phyloP scores from a whole-genome alignment of 179 eudicot species.

The Silene coronaria region DNA sequence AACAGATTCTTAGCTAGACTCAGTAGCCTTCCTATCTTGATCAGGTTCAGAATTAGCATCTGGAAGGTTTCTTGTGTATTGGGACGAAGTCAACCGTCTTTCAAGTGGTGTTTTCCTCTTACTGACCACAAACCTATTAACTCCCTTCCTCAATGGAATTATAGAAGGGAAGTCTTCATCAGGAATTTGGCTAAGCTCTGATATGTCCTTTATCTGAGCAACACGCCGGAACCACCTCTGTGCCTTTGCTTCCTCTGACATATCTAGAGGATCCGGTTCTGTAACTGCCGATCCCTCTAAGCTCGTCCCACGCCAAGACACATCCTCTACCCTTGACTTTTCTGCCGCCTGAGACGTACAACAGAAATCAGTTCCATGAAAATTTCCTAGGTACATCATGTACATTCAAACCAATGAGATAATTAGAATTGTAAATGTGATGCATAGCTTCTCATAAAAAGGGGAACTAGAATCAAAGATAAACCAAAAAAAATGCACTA shows the following conservation, averaged over 20 bases:
- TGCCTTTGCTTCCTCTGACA: slow-evolving; percentile 97
- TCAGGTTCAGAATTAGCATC: slow-evolving; percentile 40
- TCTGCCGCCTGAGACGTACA: slow-evolving; percentile 17
- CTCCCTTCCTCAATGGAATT: slow-evolving; percentile 96
- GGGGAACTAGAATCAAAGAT: too few relatives aligned
- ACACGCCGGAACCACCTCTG: slow-evolving; percentile 87
- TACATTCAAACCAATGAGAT: too few relatives aligned
- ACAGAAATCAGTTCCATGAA: slow-evolving; percentile 9
- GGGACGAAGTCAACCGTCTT: slow-evolving; percentile 80
- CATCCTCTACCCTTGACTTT: slow-evolving; percentile 22
- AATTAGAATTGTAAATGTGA: too few relatives aligned
- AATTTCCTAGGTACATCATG: background rate
- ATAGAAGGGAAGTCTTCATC: slow-evolving; percentile 96
- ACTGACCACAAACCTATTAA: slow-evolving; percentile 90
- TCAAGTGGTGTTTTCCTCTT: slow-evolving; percentile 91
- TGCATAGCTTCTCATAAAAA: too few relatives aligned
- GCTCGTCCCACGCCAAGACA: slow-evolving; percentile 56
- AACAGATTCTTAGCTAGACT: slow-evolving; percentile 22
- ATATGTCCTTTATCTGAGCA: slow-evolving; percentile 89
- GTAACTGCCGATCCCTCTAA: slow-evolving; percentile 90
- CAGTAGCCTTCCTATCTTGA: slow-evolving; percentile 33
- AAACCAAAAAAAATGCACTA: too few relatives aligned
- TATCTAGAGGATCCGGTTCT: slow-evolving; percentile 81
- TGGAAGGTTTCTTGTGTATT: slow-evolving; percentile 62
- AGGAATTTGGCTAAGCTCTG: slow-evolving; percentile 87